Percentiles rank a stretch among this genome's conserved stretches.
phyloP scores from a whole-genome alignment of 805 yeast genomes.

The Candida silvicultrix region DNA sequence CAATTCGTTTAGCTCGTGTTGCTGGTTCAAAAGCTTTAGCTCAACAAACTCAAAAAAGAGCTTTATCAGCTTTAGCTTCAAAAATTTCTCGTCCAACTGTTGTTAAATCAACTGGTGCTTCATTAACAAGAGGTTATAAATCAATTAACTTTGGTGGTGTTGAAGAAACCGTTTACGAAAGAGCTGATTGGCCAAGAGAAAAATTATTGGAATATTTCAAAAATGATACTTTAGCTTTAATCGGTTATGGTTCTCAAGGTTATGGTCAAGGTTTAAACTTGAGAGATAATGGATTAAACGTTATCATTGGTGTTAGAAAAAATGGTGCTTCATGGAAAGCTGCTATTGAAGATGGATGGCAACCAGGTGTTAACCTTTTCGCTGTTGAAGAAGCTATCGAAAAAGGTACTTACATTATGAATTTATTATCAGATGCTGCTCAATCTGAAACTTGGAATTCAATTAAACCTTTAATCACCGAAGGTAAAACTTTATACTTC shows the following conservation, averaged over 20 bases:
- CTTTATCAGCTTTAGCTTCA: slow-evolving; percentile 45
- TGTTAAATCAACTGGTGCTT: slow-evolving; percentile 45
- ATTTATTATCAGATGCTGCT: slow-evolving; percentile 98
- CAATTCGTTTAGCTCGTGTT: slow-evolving; percentile 43
- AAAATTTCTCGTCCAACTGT: slow-evolving; percentile 54
- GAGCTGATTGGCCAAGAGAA: slow-evolving; percentile 99
- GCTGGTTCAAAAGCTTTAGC: slow-evolving; percentile 33
- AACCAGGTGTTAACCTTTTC: slow-evolving; percentile 97
- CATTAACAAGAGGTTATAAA: slow-evolving; percentile 73
- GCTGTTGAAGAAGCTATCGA: slow-evolving; percentile 89
- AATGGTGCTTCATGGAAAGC: slow-evolving; percentile 99
- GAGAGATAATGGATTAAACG: slow-evolving; percentile 98
- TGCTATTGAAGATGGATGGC: slow-evolving; percentile 99
- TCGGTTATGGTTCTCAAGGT: slow-evolving; percentile 99
- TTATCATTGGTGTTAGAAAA: slow-evolving; percentile 97
- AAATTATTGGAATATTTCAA: slow-evolving; percentile 94
- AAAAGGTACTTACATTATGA: slow-evolving; percentile 94
- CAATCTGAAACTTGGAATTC: slow-evolving; percentile 96
- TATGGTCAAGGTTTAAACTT: slow-evolving; percentile 99
- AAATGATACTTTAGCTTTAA: slow-evolving; percentile 94
- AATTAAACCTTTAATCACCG: slow-evolving; percentile 86
- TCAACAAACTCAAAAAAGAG: slow-evolving; percentile 42
- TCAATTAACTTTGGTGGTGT: slow-evolving; percentile 95
- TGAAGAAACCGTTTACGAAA: slow-evolving; percentile 94
- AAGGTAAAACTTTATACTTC: slow-evolving; percentile 97